Base-by-base conservation (phyloP, 345 rosid genomes). In the Salix purpurea region DNA sequence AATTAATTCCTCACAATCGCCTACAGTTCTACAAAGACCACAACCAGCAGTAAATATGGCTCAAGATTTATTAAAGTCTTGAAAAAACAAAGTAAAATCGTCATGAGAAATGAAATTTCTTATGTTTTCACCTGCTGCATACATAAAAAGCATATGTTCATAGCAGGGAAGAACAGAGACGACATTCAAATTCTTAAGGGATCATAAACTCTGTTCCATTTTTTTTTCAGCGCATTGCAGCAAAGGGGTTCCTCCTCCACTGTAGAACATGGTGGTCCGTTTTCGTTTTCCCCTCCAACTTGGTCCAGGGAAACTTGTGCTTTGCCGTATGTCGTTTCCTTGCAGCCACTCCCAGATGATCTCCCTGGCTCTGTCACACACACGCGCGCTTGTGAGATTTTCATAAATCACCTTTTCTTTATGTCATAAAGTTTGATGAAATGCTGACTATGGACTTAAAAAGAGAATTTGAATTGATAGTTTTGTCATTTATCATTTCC, bases 241-340 rank as follows among this genome's bases (percentile, higher is more conserved):
- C 91, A 18, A 90, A 82, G 4, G 82, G 84, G 81, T 85, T 90
- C 83, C 94, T 81, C 84, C 84, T 87, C 90, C 89, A 89, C 60
- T 74, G 80, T 42, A 85, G 86, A 72, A 79, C 14, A n/a, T 1
- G 83, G 16, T 72, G 84, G 75, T 85, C 74, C 18, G 70, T 69
- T 78, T 70, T 78, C 70, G 79, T 71, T 19, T 70, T 83, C 61
- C 83, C 78, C 67, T 86, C 88, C 6, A 21, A 30, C 77, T 84
- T 85, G 10, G 84, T 80, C 90, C 92, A 86, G 36, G 92, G 94
- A 44, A 87, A 69, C 81, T 84, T 90, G 81, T 87, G 91, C 82
- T 89, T 89, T 4, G 94, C 94, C 81, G 85, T 77, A 78, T 77
- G 87, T 80, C 86, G 70, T 87, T 77, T 90, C 79, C 62, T 87